Base-by-base conservation (phyloP, 1,284 basidiomycete genomes). In the Sanghuangporus sanghuang region DNA sequence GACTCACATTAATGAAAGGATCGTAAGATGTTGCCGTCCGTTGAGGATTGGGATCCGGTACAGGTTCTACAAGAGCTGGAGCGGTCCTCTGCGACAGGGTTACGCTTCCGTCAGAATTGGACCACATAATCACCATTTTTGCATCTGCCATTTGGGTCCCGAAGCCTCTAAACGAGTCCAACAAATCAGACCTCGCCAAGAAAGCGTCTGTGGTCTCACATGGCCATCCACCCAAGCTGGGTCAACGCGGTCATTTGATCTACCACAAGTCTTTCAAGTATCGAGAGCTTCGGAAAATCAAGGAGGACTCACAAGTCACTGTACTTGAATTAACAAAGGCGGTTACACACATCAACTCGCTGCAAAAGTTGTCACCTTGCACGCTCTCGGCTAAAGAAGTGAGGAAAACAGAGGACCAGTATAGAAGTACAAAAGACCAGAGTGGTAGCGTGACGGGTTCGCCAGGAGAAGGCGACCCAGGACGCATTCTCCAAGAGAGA, bases 221-320 rank as follows among this genome's bases (percentile, higher is more conserved):
- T 76, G 48, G 81, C 82, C 71, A 84, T 77, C 82, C 83, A 85
- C 57, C 83, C 84, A 42, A 83, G 69, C 56, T 79, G 74, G 57
- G 73, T 72, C 23, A 80, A 68, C 21, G 75, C 72, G 27, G 77
- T 80, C 58, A 81, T 69, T 66, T 81, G 76, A 70, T 82, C 83
- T 84, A 61, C 63, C n/a, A 39, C 27, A 54, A 12, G 5, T 38
- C 14, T n/a, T 14, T 54, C 32, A 54, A 54, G 53, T 36, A n/a
- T 5, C 32, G 53, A 35, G 8, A 36, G 18, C 27, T 7, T 54
- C 32, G 32, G 21, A 27, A 32, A 44, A 44, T 18, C 18, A 2
- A 12, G 18, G 39, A 48, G 12, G 14, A 73, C 80, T 66, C 69
- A 83, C 82, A 83, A 60, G 77, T 80, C 52, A 81, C 72, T 14